These are phyloP conservation scores for Tephrocybe sp. DNA, from an alignment of 768 basidiomycete genomes.

Conservation along the genomic window DNA sequence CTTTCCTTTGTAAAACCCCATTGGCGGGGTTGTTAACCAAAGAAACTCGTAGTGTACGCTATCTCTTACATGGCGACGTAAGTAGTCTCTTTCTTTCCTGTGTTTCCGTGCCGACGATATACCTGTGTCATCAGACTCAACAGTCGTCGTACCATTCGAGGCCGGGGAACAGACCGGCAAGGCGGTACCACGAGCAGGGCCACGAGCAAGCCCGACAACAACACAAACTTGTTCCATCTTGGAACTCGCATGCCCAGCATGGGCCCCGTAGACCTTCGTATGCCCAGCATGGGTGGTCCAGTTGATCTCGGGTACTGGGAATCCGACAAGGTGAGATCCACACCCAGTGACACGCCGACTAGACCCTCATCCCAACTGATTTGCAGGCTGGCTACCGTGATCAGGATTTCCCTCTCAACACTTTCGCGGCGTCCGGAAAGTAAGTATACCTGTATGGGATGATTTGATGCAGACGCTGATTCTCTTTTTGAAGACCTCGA, in stretches of 20 bases:
- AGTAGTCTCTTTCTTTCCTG: conserved; percentile 17
- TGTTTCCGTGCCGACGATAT: background rate
- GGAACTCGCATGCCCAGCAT: conserved; percentile 45
- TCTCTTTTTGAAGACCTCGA: background rate
- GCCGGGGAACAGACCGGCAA: conserved; percentile 54
- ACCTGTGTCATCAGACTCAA: conserved; percentile 45
- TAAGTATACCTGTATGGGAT: conserved; percentile 1
- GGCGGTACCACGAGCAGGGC: conserved; percentile 25
- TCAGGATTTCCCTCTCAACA: conserved; percentile 22
- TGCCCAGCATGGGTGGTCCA: conserved; percentile 37
- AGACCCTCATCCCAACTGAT: too few relatives aligned
- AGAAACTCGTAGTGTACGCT: conserved; percentile 48
- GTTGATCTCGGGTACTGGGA: conserved; percentile 35
- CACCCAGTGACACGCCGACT: too few relatives aligned
- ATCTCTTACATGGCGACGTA: conserved; percentile 67
- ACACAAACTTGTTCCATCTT: conserved; percentile 52
- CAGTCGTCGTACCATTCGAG: conserved; percentile 53
- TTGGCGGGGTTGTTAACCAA: background rate
- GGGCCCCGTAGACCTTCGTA: conserved; percentile 34
- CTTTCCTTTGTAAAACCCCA: background rate
- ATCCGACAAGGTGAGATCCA: conserved; percentile 19
- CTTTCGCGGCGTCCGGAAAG: conserved; percentile 18
- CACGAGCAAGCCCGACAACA: conserved; percentile 28
- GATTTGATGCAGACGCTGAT: background rate
- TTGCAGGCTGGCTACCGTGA: conserved; percentile 12